Base-by-base conservation (phyloP, 768 basidiomycete species). In the Russula earlei region DNA sequence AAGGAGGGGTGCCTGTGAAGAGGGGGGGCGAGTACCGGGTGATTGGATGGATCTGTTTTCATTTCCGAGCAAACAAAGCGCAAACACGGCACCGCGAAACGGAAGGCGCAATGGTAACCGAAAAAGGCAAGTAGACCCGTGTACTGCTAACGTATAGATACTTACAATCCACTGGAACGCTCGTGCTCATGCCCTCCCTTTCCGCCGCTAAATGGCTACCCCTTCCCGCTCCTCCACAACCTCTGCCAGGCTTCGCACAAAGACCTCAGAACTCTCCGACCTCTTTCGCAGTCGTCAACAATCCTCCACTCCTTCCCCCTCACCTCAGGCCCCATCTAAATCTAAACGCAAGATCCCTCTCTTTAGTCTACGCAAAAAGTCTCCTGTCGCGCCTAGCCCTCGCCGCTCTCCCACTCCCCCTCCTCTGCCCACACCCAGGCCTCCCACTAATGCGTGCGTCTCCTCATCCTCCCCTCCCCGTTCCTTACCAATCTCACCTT, bases 291-390 rank as follows among this genome's bases (percentile, higher is more conserved):
- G 55, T 8, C 52, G 53, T 17, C 60, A 57, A 7, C 44, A 52
- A 8, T 29, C 61, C 12, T 37, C 60, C 24, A 8, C 7, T 19
- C 33, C 59, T 7, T 11, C 55, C 4, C 10, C 59, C 1, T 49
- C 59, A 2, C 6, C 34, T 10, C 51, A 48, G 4, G 6, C 48
- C 25, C 27, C 55, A 4, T 12, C 41, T 22, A 61, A 61, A 19
- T 11, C 56, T 10, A 62, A 61, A 31, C 59, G 62, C 33, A 56
- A 61, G 37, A 45, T 62, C 6, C 62, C 62, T 3, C 55, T 62
- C 46, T 56, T 62, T 37, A 47, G 62, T 48, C 55, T 62, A 19
- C 58, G 57, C 40, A 54, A 52, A 43, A 62, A 62, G 38, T 56
- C 61, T 12, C 49, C 50, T 14, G 50, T 29, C 8, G 19, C 56